These are phyloP conservation scores for Filobasidium floriforme DNA, from an alignment of 768 basidiomycete species.

Conservation along the genomic window DNA sequence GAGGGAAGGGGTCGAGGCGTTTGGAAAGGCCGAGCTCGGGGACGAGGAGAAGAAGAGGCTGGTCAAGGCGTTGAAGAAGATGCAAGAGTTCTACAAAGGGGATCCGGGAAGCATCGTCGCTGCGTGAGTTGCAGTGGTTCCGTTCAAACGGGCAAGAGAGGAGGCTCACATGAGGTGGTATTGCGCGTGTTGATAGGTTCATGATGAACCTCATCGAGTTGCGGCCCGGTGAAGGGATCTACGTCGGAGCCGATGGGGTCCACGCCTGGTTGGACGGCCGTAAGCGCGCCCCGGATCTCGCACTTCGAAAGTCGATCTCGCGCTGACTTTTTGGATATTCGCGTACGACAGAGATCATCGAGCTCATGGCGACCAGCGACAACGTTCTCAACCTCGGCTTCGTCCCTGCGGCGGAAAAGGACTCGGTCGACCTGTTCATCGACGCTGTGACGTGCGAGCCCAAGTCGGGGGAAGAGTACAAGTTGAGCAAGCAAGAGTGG, in stretches of 20 bases:
- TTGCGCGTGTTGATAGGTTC: constrained; percentile 53
- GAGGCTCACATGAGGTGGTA: constrained; percentile 68
- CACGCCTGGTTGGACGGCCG: constrained; percentile 92
- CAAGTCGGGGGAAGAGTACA: constrained; percentile 20
- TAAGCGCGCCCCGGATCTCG: constrained; percentile 44
- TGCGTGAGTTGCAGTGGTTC: constrained; percentile 22
- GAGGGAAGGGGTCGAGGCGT: constrained; percentile 47
- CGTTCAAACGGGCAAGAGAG: too few relatives aligned
- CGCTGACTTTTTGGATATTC: background rate
- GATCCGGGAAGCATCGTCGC: constrained; percentile 30
- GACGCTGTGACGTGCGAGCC: constrained; percentile 30
- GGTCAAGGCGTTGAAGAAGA: constrained; percentile 27
- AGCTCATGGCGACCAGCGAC: constrained; percentile 82
- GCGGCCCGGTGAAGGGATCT: constrained; percentile 79
- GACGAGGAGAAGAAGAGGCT: constrained; percentile 28
- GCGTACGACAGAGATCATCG: constrained; percentile 68
- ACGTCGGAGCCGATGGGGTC: constrained; percentile 87
- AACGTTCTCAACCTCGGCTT: constrained; percentile 41
- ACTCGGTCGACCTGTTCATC: constrained; percentile 28
- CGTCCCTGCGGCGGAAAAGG: constrained; percentile 29
- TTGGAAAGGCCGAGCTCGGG: constrained; percentile 11
- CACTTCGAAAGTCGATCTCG: too few relatives aligned
- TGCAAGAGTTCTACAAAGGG: constrained; percentile 31
- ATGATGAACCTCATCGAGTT: constrained; percentile 76
- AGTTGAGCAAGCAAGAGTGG: constrained; percentile 15